Base-by-base conservation (phyloP, 441 rosid genomes). In the Flueggea neowawraea region DNA sequence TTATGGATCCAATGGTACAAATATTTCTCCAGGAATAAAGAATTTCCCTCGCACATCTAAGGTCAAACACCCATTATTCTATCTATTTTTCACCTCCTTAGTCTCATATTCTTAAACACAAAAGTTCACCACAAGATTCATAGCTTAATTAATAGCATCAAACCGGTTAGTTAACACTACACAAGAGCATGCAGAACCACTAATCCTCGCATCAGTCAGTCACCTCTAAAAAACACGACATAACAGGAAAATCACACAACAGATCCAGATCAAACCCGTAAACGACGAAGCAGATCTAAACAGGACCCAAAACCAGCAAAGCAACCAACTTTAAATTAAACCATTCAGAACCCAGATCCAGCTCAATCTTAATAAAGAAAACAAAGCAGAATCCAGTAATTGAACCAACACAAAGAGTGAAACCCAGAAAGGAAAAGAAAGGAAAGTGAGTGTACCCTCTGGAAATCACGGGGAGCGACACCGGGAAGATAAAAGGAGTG, bases 401-500 rank as follows among this genome's bases (percentile, higher is more conserved):
- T 47, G 12, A 47, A 47, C 5, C 4, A 10, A 47, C 12, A 57
- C 31, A 33, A n/a, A 33, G 48, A 41, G 16, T 12, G n/a, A 15
- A 32, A 57, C 60, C 60, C 43, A n/a, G 14, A 5, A n/a, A 4
- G 22, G 43, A 45, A 14, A 45, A 10, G 10, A 11, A 41, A 16
- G 9, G 13, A 48, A 47, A 57, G 22, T 12, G 15, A 63, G 43
- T 8, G 64, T 75, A 88, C 97, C 82, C 61, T 75, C 54, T 67
- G 80, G 63, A 90, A 81, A 81, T 90, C 95, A 53, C 95, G 95
- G 64, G 97, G 97, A 68, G 97, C 91, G 10, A 90, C 97, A 28
- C 97, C 97, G 49, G 95, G 97, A 51, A 90, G 97, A 63, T 90
- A 90, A 73, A 90, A 86, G 65, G 90, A 77, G 58, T 74, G 69